phyloP scores from a whole-genome alignment of 2,329 filamentous ascomycete genomes.

The Aspergillus pseudoviridinutans region DNA sequence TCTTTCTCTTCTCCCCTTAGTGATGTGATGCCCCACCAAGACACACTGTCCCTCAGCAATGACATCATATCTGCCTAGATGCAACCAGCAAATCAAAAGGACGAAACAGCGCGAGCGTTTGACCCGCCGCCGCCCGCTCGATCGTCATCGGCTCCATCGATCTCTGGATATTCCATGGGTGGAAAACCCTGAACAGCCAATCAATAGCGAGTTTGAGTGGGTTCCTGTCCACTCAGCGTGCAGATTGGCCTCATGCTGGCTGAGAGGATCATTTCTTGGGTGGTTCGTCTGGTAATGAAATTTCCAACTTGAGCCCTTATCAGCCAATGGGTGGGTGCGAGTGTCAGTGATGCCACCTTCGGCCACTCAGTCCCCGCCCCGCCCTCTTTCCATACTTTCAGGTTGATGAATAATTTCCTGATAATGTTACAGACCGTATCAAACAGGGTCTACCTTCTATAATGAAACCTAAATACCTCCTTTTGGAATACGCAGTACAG shows the following conservation, averaged over 20 bases:
- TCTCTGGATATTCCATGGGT: slow-evolving; percentile 26
- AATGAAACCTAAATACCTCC: not conserved
- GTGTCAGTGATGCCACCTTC: not conserved
- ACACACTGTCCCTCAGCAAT: slow-evolving; percentile 10
- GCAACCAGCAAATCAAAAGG: not conserved
- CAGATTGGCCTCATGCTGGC: slow-evolving; percentile 18
- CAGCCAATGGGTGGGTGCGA: not conserved
- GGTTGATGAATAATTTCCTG: too few species aligned
- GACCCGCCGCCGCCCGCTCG: slow-evolving; percentile 19
- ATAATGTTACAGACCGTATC: not conserved
- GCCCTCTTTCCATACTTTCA: not conserved
- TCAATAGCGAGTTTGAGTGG: slow-evolving; percentile 3
- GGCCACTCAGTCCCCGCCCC: not conserved
- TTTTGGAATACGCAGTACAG: not conserved
- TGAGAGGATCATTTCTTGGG: slow-evolving; percentile 10
- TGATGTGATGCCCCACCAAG: slow-evolving; percentile 1
- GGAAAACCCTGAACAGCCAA: slow-evolving; percentile 19
- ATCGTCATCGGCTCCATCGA: slow-evolving; percentile 33
- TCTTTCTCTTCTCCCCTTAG: not conserved
- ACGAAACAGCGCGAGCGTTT: slow-evolving; percentile 27
- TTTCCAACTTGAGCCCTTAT: not conserved
- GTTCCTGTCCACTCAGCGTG: slow-evolving; percentile 24
- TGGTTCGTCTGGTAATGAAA: not conserved
- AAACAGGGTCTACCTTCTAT: not conserved
- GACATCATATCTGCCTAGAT: slow-evolving; percentile 23